Evolutionary conservation across 1,284 basidiomycete species (phyloP), one percentile per base, ranked within the genome.

Genomic region (Fomitopsis pinicola): DNA sequence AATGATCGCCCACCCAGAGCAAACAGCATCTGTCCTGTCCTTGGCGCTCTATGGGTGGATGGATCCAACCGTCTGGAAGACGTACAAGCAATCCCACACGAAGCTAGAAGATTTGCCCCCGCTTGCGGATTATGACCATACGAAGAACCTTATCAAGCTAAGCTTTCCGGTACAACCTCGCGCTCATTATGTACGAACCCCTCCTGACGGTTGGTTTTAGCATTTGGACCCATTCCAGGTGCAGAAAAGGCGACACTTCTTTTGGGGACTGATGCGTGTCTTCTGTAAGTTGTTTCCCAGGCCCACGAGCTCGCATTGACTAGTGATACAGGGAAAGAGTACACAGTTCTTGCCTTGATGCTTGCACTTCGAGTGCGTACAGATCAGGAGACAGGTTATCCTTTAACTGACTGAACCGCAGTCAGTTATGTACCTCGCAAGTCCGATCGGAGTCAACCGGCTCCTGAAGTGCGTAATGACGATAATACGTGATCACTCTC

Each of bases 71-170:
- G 65, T 80, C 26, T 71, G 67, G 63, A 57, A 63, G 10, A 75
- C 73, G 0, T 69, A 69, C 61, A 67, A 66, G 12, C 60, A 69
- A 36, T 53, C 69, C 3, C 73, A 75, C 56, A 62, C 77, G 12
- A 63, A 71, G 15, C 65, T 67, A 50, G 74, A 75, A 7, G 63
- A 73, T 62, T 64, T 80, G 5, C 82, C 80, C 15, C 79, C 80
- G 0, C 64, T 83, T 12, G 74, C 80, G 0, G 82, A 84, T 63
- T 80, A 80, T 59, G 81, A 84, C 63, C 68, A 71, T 35, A 72
- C 80, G 2, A 71, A 71, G 40, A 69, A 76, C 63, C 73, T 84
- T 0, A 76, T 77, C 42, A 67, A 73, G 40, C 70, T 70, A 14
- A 71, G 73, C 62, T 71, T 76, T 59, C 69, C 69, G 2, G 75